Percentiles rank a stretch among this genome's conserved stretches.
These are phyloP conservation scores for Nemania bipapillata DNA, from an alignment of 2,329 filamentous ascomycete genomes.

Conservation along the genomic window DNA sequence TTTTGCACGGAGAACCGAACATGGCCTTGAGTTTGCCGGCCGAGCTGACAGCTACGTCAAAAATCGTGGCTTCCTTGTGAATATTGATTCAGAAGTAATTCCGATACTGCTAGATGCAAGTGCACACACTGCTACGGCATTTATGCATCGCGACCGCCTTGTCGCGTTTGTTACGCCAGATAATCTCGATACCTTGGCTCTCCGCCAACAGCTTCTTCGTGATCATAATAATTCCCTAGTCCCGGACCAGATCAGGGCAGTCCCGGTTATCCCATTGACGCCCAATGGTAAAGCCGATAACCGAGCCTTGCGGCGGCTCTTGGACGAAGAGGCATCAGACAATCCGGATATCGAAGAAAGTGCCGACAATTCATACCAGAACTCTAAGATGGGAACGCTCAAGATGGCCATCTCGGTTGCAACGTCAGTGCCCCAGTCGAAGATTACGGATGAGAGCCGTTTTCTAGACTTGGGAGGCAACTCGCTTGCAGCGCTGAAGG, in stretches of 20 bases:
- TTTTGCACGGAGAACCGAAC: slow-evolving; percentile 21
- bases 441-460: not conserved
- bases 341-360: not conserved
- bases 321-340: not conserved
- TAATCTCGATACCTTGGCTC: not conserved
- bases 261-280: slow-evolving; percentile 9
- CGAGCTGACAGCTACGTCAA: slow-evolving; percentile 22
- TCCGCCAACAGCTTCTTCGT: not conserved
- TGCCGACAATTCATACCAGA: not conserved
- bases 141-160: slow-evolving; percentile 9
- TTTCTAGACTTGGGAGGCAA: slow-evolving; percentile 13
- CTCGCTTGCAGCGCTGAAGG: slow-evolving; percentile 15
- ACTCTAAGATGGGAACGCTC: slow-evolving; percentile 1
- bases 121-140: slow-evolving; percentile 14
- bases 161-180: slow-evolving; percentile 18
- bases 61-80: slow-evolving; percentile 23
- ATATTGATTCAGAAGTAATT: slow-evolving; percentile 19
- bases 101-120: not conserved
- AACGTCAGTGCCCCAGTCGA: slow-evolving; percentile 1
- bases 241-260: slow-evolving; percentile 12
- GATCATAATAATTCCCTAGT: slow-evolving; percentile 10
- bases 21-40: slow-evolving; percentile 27
- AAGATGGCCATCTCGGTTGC: slow-evolving; percentile 14
- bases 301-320: not conserved
- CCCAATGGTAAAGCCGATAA: slow-evolving; percentile 21